Evolutionary conservation across 192 early-diverging fungal genomes (phyloP).

Genomic region (Coemansia sp.): DNA sequence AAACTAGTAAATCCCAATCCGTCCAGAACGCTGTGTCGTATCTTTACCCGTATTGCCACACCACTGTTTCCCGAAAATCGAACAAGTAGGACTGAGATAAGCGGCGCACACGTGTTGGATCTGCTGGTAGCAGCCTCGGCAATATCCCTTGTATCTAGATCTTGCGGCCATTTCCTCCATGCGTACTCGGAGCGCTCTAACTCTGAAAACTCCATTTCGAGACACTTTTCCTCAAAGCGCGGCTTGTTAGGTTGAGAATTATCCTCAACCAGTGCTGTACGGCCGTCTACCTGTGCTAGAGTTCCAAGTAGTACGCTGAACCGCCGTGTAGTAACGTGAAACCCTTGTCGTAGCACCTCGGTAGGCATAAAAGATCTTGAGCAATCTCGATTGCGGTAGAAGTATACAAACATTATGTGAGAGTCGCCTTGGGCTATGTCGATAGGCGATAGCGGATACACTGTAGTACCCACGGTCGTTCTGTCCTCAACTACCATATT

Average conservation of each 20-base stretch:
- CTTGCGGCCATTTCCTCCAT: slow-evolving; percentile 19
- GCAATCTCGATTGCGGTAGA: slow-evolving; percentile 13
- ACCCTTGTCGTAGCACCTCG: slow-evolving; percentile 8
- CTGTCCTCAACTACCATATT: slow-evolving; percentile 1
- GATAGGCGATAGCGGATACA: slow-evolving; percentile 16
- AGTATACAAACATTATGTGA: slow-evolving; percentile 32
- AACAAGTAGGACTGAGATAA: slow-evolving; percentile 15
- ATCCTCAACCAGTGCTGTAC: neutral
- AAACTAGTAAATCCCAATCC: slow-evolving; percentile 23
- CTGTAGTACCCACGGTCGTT: neutral
- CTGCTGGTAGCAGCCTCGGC: slow-evolving; percentile 2
- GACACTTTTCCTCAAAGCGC: slow-evolving; percentile 9
- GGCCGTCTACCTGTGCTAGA: neutral
- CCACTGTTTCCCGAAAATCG: slow-evolving; percentile 21
- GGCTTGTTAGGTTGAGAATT: neutral
- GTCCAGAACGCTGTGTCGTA: slow-evolving; percentile 23
- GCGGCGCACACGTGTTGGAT: neutral
- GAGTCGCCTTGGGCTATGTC: slow-evolving; percentile 22
- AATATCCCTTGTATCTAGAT: slow-evolving; percentile 13
- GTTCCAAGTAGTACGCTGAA: slow-evolving; percentile 23
- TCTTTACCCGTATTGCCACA: slow-evolving; percentile 17
- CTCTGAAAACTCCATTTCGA: slow-evolving; percentile 5
- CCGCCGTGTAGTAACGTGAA: neutral
- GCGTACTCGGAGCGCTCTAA: slow-evolving; percentile 1
- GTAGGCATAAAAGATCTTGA: slow-evolving; percentile 17